These are phyloP conservation scores for Pseudogymnoascus sp. DNA, from an alignment of 2,329 filamentous ascomycete genomes.

Conservation along the genomic window DNA sequence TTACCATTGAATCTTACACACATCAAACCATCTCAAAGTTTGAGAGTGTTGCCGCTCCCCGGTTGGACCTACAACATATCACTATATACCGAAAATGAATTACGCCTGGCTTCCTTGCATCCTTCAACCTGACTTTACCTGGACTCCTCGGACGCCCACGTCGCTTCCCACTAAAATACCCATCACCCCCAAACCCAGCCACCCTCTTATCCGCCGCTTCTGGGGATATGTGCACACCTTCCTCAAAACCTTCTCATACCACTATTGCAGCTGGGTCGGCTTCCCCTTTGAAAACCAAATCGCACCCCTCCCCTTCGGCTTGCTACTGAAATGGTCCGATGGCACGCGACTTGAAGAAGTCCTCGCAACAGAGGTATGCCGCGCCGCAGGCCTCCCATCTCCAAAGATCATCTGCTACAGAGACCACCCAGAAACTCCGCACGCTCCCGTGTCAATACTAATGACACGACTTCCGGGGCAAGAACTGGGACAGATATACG, in stretches of 20 bases:
- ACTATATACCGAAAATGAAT: not conserved
- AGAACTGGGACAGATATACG: conserved; percentile 27
- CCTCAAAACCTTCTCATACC: conserved; percentile 26
- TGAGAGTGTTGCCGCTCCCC: not conserved
- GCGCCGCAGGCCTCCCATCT: conserved; percentile 30
- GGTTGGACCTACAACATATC: not conserved
- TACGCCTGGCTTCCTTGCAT: conserved; percentile 6
- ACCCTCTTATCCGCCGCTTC: conserved; percentile 19
- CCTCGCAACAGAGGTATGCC: conserved; percentile 30
- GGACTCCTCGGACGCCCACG: conserved; percentile 16
- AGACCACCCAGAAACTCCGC: conserved; percentile 28
- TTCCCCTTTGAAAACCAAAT: conserved; percentile 28
- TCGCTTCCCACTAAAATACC: conserved; percentile 20
- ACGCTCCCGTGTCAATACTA: conserved; percentile 30
- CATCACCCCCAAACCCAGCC: conserved; percentile 19
- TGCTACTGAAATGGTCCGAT: conserved; percentile 34
- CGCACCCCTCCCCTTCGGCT: conserved; percentile 32
- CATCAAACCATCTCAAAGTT: not conserved
- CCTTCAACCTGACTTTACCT: conserved; percentile 17
- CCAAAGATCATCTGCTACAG: conserved; percentile 30
- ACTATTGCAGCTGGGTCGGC: conserved; percentile 28
- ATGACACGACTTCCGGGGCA: conserved; percentile 36
- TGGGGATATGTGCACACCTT: conserved; percentile 28
- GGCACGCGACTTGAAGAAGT: conserved; percentile 32
- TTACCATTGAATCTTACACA: not conserved